phyloP scores from a whole-genome alignment of 305 asterid genomes.

The Fraxinus paxiana region DNA sequence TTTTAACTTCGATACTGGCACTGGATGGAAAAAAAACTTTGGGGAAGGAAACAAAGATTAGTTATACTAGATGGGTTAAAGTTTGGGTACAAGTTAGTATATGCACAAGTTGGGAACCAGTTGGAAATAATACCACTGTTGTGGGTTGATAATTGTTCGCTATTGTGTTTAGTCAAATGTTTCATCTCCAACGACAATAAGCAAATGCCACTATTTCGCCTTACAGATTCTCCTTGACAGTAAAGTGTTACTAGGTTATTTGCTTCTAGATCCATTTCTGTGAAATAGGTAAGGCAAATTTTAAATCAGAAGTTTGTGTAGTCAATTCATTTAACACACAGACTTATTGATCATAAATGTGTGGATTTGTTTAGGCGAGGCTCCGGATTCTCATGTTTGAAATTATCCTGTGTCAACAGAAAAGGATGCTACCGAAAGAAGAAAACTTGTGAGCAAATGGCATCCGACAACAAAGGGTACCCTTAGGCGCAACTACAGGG shows the following conservation, averaged over 20 bases:
- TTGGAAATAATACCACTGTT: neutral
- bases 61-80: neutral
- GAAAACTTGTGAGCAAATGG: slow-evolving; percentile 93
- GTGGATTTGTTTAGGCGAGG: neutral
- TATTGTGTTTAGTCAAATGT: neutral
- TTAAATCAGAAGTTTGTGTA: neutral
- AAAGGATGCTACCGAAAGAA: slow-evolving; percentile 71
- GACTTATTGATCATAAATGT: neutral
- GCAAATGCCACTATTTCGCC: neutral
- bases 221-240: neutral
- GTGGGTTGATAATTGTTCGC: neutral
- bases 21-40: neutral
- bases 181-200: neutral
- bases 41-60: neutral
- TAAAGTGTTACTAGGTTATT: neutral
- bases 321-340: neutral
- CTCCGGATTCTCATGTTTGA: slow-evolving; percentile 1
- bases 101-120: neutral
- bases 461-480: slow-evolving; percentile 96
- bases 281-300: neutral
- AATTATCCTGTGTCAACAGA: slow-evolving; percentile 40
- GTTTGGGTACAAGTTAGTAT: neutral
- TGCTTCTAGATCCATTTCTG: neutral
- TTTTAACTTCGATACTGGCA: neutral
- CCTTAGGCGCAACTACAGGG: slow-evolving; percentile 79